Base-by-base conservation (phyloP, 306 rosid species). In the Alnus rubra region DNA sequence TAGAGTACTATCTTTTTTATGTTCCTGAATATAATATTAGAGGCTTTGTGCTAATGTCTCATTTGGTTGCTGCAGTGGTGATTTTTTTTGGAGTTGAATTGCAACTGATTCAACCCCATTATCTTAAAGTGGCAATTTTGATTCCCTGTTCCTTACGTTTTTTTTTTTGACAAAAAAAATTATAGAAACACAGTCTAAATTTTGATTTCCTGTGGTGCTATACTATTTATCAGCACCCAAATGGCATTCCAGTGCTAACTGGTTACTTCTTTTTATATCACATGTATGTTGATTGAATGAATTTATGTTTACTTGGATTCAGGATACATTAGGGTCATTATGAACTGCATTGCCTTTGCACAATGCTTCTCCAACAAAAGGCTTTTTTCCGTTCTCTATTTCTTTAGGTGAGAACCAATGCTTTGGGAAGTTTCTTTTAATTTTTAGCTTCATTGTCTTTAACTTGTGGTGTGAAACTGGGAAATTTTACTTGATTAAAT, bases 321-420 rank as follows among this genome's bases (percentile, higher is more conserved):
- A 95, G 98, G 98, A 74, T 95, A 95, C 81, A 80, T 87, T 15
- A 88, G 99, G 88, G 81, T 92, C 81, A 87, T 95, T 79, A 84
- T 91, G 73, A 95, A 92, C 87, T 76, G 90, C 78, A 59, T 82
- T 84, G 98, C 98, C 44, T 95, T 92, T 84, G 88, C 86, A 42
- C 62, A 80, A 48, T 90, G 99, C 91, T 93, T 86, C 89, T 84
- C 86, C 69, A 88, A 90, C 97, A 95, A 90, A 86, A 53, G 74
- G n/a, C 51, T 91, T 69, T 95, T 95, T 89, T 86, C 95, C 12
- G 35, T 88, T 76, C 94, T 95, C 51, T 95, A 95, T 74, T 90
- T 95, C 76, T 58, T 91, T 83, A 95, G 98, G 98, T 95, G 81
- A 73, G 88, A 73, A 68, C 79, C 69, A 69, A 45, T 79, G 63